Base-by-base conservation (phyloP, 805 yeast genomes). In the Cyberlindnera maclurae region DNA sequence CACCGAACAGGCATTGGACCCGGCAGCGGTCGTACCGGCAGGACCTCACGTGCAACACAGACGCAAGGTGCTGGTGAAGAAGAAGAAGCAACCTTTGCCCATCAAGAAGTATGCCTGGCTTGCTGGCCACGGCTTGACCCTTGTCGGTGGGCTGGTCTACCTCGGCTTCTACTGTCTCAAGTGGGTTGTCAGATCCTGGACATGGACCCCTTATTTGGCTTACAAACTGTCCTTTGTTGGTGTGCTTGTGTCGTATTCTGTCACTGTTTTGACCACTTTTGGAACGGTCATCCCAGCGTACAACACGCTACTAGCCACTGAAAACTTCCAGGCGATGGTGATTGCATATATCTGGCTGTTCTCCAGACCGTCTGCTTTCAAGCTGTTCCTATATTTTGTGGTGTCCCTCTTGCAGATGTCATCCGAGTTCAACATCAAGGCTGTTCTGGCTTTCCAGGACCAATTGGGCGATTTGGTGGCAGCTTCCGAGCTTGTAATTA, bases 301-400 rank as follows among this genome's bases (percentile, higher is more conserved):
- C 54, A 71, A 72, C 40, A 75, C 79, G 4, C 63, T 88, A 55
- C 54, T 85, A 39, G 78, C 88, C 9, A 75, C 86, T 17, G 86
- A 77, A 48, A 83, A 84, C 56, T 82, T 82, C 66, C 96, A 86
- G 59, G 75, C 73, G 52, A 62, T 78, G 39, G 44, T 73, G 3
- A 59, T 82, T 39, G 73, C 79, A 1, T 20, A 56, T 3, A 60
- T 76, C 15, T 83, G 90, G 90, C 53, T 75, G 34, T 58, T 80
- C 39, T 74, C 81, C 29, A 75, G 83, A 60, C 68, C 71, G 43
- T 79, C 88, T 1, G 60, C 75, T 5, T 80, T 78, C 63, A 82
- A 82, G 54, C 15, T 26, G 67, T 71, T 44, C 12, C 90, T 93
- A 17, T 79, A 65, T 54, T 61, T 67, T 47, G 49, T 77, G 33